Evolutionary conservation across 1,284 basidiomycete species (phyloP).

Genomic region (Rhodotorula sp.): DNA sequence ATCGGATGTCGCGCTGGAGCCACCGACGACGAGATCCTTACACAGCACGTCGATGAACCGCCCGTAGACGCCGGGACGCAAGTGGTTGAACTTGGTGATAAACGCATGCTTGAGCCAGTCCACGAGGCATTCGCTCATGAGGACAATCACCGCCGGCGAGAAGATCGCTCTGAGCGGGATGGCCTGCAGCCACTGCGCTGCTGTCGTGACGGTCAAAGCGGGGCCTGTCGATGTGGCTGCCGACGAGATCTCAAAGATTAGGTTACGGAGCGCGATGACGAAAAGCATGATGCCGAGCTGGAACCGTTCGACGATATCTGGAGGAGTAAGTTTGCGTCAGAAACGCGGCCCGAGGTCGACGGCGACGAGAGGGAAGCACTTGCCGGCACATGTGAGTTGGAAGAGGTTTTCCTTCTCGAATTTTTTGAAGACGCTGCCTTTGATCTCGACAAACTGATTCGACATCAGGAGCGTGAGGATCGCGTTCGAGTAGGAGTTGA

Average conservation of each 20-base stretch:
- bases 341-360: neutral
- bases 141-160: slow-evolving; percentile 86
- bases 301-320: slow-evolving; percentile 97
- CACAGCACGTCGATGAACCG: slow-evolving; percentile 95
- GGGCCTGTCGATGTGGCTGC: slow-evolving; percentile 58
- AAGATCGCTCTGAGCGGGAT: slow-evolving; percentile 75
- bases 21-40: slow-evolving; percentile 76
- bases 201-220: slow-evolving; percentile 55
- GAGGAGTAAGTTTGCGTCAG: no score
- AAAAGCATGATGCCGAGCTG: slow-evolving; percentile 86
- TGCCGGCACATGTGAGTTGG: slow-evolving; percentile 94
- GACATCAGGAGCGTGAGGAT: slow-evolving; percentile 90
- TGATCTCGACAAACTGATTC: slow-evolving; percentile 99
- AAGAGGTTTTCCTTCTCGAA: slow-evolving; percentile 99
- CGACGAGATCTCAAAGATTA: slow-evolving; percentile 75
- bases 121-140: slow-evolving; percentile 88
- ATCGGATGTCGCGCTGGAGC: slow-evolving; percentile 43
- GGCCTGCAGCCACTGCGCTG: slow-evolving; percentile 39
- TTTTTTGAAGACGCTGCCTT: slow-evolving; percentile 98
- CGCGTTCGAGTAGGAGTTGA: slow-evolving; percentile 97
- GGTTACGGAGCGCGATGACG: slow-evolving; percentile 88
- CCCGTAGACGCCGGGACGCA: slow-evolving; percentile 91
- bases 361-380: slow-evolving; percentile 33
- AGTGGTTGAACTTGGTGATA: slow-evolving; percentile 85
- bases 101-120: slow-evolving; percentile 99